Conservation (phyloP, 129 eudicot genomes). For the Ambrosia artemisiifolia region DNA sequence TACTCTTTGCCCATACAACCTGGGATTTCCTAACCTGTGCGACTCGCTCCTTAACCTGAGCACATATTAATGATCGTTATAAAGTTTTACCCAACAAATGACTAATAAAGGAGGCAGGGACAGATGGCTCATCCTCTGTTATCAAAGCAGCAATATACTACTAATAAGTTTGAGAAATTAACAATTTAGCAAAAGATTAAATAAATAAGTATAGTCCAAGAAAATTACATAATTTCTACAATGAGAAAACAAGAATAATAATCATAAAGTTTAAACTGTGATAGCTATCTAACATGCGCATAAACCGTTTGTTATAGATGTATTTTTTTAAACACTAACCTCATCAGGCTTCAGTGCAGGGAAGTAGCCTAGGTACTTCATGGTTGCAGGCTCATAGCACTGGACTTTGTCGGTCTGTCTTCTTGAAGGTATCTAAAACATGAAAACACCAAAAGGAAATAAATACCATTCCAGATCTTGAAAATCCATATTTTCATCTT, state of each 20-base stretch:
- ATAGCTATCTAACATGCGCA: neutral
- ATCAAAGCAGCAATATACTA: neutral
- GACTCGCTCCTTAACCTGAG: constrained; percentile 88
- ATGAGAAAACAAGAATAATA: constrained; percentile 3
- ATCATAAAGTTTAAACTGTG: neutral
- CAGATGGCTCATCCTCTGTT: neutral
- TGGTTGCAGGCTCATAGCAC: constrained; percentile 99
- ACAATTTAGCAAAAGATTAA: neutral
- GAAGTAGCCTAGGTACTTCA: constrained; percentile 87
- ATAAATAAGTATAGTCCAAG: neutral
- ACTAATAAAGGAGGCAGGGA: constrained; percentile 17
- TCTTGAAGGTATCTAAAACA: constrained; percentile 78
- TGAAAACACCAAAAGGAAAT: constrained; percentile 13
- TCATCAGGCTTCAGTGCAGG: constrained; percentile 85
- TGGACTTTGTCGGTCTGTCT: constrained; percentile 94
- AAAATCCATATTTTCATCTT: neutral
- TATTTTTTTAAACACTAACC: constrained; percentile 42
- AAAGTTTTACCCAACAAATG: constrained; percentile 8
- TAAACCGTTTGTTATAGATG: neutral
- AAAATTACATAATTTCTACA: neutral
- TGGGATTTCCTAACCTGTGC: constrained; percentile 94
- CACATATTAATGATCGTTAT: constrained; percentile 13
- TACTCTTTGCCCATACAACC: constrained; percentile 83
- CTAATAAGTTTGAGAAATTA: neutral
- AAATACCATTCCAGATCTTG: neutral